Evolutionary conservation across 2,329 filamentous ascomycete species (phyloP).

Genomic region (Fusarium temperatum): DNA sequence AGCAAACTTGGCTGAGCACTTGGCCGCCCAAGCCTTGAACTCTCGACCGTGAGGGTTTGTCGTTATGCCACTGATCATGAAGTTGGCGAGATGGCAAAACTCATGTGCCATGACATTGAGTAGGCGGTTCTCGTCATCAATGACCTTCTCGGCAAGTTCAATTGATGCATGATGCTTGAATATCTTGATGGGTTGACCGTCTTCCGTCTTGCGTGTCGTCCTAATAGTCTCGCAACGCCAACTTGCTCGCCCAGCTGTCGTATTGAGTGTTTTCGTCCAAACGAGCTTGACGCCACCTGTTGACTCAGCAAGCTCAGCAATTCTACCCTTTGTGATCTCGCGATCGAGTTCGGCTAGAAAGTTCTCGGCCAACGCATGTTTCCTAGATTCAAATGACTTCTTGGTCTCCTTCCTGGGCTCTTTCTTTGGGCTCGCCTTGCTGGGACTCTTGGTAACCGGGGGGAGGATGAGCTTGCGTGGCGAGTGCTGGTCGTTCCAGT

Average conservation of each 20-base stretch:
- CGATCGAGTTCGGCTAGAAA: slow-evolving; percentile 77
- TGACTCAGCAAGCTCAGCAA: slow-evolving; percentile 64
- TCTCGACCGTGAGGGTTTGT: slow-evolving; percentile 83
- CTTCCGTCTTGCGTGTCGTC: slow-evolving; percentile 42
- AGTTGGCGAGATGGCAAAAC: slow-evolving; percentile 93
- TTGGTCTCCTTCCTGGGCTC: slow-evolving; percentile 54
- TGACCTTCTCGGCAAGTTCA: slow-evolving; percentile 88
- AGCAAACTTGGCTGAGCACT: slow-evolving; percentile 65
- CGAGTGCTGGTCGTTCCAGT: slow-evolving; percentile 71
- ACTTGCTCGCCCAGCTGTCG: slow-evolving; percentile 79
- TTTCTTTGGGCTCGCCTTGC: slow-evolving; percentile 47
- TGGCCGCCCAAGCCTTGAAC: slow-evolving; percentile 79
- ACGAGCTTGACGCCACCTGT: slow-evolving; percentile 77
- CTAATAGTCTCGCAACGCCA: slow-evolving; percentile 71
- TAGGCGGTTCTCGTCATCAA: slow-evolving; percentile 78
- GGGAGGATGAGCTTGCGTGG: slow-evolving; percentile 55
- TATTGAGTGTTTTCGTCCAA: slow-evolving; percentile 83
- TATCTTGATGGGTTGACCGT: slow-evolving; percentile 40
- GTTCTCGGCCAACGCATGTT: slow-evolving; percentile 67
- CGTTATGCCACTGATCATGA: slow-evolving; percentile 81
- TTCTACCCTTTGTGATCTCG: slow-evolving; percentile 67
- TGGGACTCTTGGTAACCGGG: slow-evolving; percentile 39
- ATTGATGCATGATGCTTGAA: slow-evolving; percentile 76
- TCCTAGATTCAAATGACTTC: slow-evolving; percentile 69
- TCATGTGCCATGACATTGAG: slow-evolving; percentile 96